phyloP scores from a whole-genome alignment of 2,329 filamentous ascomycete genomes.

The Talaromyces sp. region DNA sequence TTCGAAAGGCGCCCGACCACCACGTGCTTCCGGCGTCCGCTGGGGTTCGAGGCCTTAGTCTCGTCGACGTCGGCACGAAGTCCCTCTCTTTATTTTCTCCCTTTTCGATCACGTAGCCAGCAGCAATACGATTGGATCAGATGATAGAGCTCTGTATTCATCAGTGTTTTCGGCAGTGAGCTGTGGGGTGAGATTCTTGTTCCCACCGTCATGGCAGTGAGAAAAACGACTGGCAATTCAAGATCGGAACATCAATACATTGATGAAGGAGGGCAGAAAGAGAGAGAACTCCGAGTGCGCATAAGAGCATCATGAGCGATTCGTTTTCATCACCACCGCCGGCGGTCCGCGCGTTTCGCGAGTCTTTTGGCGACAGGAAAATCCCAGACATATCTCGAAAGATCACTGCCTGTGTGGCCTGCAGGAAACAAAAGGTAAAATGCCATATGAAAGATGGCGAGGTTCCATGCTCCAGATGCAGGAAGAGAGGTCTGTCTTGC shows the following conservation, averaged over 20 bases:
- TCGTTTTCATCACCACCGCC: not conserved
- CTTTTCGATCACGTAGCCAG: not conserved
- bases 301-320: not conserved
- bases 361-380: slow-evolving; percentile 35
- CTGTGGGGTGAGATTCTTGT: not conserved
- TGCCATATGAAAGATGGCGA: slow-evolving; percentile 40
- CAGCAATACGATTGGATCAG: not conserved
- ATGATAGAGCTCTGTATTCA: not conserved
- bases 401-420: slow-evolving; percentile 29
- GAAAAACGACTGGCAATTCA: not conserved
- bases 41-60: not conserved
- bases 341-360: slow-evolving; percentile 24
- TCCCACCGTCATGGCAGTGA: not conserved
- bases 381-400: slow-evolving; percentile 33
- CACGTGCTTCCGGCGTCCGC: not conserved
- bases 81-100: not conserved
- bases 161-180: not conserved
- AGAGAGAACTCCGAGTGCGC: not conserved
- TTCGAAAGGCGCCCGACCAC: not conserved
- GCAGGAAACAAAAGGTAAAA: slow-evolving; percentile 34
- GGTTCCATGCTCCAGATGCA: slow-evolving; percentile 40
- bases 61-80: not conserved
- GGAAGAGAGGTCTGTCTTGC: slow-evolving; percentile 39
- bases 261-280: no score
- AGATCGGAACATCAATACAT: not conserved